Conservation (phyloP, 192 early-diverging fungal species). For the Coemansia sp. region DNA sequence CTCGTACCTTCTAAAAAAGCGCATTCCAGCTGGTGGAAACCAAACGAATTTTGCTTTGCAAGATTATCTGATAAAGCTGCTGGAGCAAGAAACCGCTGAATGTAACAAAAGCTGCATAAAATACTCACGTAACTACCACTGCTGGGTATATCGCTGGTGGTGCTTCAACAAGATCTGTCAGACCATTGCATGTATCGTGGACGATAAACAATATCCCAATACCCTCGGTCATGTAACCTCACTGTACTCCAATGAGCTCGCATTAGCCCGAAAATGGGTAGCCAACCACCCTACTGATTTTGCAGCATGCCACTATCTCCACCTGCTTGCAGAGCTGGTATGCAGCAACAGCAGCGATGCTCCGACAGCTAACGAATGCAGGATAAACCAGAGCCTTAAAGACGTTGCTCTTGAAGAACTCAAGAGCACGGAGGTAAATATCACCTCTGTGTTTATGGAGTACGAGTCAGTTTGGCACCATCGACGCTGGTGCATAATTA, state of each 20-base stretch:
- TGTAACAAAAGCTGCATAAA: slow-evolving; percentile 15
- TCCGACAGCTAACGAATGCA: neutral
- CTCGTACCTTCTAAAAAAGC: too few species aligned
- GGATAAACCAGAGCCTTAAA: neutral
- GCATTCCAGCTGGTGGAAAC: too few species aligned
- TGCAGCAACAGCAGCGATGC: neutral
- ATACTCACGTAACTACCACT: slow-evolving; percentile 47
- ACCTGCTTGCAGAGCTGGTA: slow-evolving; percentile 9
- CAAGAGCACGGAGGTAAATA: slow-evolving; percentile 5
- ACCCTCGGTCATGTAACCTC: too few species aligned
- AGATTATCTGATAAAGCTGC: too few species aligned
- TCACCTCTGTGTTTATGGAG: slow-evolving; percentile 14
- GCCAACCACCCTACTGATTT: slow-evolving; percentile 36
- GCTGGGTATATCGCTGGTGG: slow-evolving; percentile 52
- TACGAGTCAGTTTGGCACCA: slow-evolving; percentile 46
- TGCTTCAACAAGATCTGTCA: slow-evolving; percentile 3
- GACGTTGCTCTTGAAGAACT: slow-evolving; percentile 3
- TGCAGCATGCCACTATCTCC: slow-evolving; percentile 41
- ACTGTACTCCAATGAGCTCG: too few species aligned
- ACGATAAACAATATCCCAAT: too few species aligned
- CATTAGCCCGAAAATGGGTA: slow-evolving; percentile 14
- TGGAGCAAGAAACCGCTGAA: slow-evolving; percentile 14
- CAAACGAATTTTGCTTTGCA: too few species aligned
- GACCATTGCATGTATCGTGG: too few species aligned
- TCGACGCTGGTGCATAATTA: slow-evolving; percentile 33